Conservation (phyloP, 73 alveolate genomes). For the Paramecium biaurelia region DNA sequence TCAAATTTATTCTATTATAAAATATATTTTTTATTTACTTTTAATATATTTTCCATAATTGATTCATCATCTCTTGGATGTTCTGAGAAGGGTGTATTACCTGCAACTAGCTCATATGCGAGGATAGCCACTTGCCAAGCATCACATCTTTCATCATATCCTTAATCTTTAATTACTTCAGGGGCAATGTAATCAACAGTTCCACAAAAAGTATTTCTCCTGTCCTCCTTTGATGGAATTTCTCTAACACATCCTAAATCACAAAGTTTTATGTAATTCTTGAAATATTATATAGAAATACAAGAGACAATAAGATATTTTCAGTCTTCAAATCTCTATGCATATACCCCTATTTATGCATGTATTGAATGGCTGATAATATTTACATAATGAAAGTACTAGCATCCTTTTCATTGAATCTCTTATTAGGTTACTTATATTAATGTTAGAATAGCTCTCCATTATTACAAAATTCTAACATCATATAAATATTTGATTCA, state of each 20-base stretch:
- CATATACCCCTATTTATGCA: slow-evolving; percentile 83
- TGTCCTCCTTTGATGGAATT: slow-evolving; percentile 45
- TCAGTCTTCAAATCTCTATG: slow-evolving; percentile 75
- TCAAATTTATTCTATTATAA: slow-evolving; percentile 56
- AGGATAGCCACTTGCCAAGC: slow-evolving; percentile 87
- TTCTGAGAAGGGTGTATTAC: slow-evolving; percentile 64
- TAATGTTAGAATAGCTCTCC: slow-evolving; percentile 31
- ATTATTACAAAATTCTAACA: slow-evolving; percentile 27
- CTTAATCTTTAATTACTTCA: slow-evolving; percentile 77
- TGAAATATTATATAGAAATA: not conserved
- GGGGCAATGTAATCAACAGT: slow-evolving; percentile 94
- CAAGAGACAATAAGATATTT: slow-evolving; percentile 19
- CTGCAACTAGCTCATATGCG: slow-evolving; percentile 59
- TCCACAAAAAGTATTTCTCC: slow-evolving; percentile 90
- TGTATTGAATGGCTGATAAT: slow-evolving; percentile 69
- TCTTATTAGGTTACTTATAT: not conserved
- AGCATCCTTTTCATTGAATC: not conserved
- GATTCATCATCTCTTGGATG: slow-evolving; percentile 51
- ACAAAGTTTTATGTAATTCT: slow-evolving; percentile 64
- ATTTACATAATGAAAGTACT: slow-evolving; percentile 44
- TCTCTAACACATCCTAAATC: slow-evolving; percentile 79
- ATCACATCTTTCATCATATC: slow-evolving; percentile 86
- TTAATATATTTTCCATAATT: not conserved
- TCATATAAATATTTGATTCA: not conserved
- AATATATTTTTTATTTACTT: not conserved